These are phyloP conservation scores for Pichia sp. DNA, from an alignment of 1,139 yeast genomes.

Conservation along the genomic window DNA sequence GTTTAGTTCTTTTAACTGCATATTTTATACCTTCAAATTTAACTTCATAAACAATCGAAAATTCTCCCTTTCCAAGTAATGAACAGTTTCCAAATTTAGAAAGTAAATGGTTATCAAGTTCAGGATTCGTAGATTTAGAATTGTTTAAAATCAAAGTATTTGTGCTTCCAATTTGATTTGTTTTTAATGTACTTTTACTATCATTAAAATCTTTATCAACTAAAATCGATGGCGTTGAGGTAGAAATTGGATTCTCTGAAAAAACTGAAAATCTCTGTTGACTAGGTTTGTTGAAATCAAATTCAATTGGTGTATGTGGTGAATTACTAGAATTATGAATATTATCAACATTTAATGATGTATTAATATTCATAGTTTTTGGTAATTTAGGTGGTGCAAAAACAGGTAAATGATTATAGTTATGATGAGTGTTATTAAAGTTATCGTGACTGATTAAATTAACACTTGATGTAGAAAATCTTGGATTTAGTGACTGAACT, in stretches of 20 bases:
- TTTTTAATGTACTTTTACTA: conserved; percentile 6
- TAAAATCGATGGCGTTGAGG: background rate
- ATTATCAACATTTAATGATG: background rate
- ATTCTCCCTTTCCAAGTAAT: conserved; percentile 78
- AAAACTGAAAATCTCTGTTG: background rate
- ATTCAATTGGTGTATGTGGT: conserved; percentile 15
- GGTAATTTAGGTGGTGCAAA: conserved; percentile 14
- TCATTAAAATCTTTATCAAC: background rate
- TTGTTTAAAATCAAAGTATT: background rate
- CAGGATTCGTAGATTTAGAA: conserved; percentile 5
- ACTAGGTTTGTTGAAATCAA: conserved; percentile 3
- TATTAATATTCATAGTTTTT: background rate
- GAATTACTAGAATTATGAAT: background rate
- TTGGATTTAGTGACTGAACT: conserved; percentile 12
- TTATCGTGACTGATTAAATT: conserved; percentile 12
- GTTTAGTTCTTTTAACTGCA: conserved; percentile 82
- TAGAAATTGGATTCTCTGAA: background rate
- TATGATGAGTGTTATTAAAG: background rate
- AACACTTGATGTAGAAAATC: conserved; percentile 6
- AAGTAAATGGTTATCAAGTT: conserved; percentile 52
- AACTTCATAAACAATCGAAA: conserved; percentile 79
- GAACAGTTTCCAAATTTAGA: conserved; percentile 66
- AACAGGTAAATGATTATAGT: conserved; percentile 5
- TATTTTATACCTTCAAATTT: conserved; percentile 58
- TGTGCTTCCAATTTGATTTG: background rate